Evolutionary conservation across 345 rosid species (phyloP).

Genomic region (Rhizophora mangle): DNA sequence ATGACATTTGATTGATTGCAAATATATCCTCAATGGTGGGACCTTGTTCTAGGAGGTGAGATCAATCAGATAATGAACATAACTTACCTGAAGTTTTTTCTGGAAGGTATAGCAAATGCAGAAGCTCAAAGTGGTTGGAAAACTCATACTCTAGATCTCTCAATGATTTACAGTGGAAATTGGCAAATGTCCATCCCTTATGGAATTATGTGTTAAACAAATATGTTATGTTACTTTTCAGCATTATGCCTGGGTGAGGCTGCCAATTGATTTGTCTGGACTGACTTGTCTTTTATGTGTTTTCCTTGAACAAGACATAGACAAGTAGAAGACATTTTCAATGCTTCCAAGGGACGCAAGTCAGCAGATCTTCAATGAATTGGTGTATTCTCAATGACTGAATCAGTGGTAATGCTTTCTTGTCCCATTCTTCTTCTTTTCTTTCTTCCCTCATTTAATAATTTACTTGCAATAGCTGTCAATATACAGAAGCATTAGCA

Average conservation of each 20-base stretch:
- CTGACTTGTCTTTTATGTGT: too few species aligned
- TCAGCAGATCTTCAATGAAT: conserved; percentile 78
- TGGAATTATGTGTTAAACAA: too few species aligned
- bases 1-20: conserved; percentile 16
- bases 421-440: too few species aligned
- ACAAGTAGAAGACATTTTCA: conserved; percentile 51
- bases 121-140: conserved; percentile 81
- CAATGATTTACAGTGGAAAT: neutral
- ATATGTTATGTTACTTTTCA: too few species aligned
- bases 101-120: conserved; percentile 57
- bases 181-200: too few species aligned
- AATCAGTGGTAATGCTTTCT: conserved; percentile 5
- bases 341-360: conserved; percentile 78
- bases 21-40: conserved; percentile 67
- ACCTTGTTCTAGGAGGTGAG: conserved; percentile 91
- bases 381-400: conserved; percentile 50
- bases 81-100: conserved; percentile 46
- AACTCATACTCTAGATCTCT: conserved; percentile 62
- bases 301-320: too few species aligned
- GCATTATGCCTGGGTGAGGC: too few species aligned
- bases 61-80: conserved; percentile 54
- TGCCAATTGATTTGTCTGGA: too few species aligned
- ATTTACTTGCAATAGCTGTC: too few species aligned
- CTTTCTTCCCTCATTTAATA: too few species aligned
- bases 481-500: too few species aligned